Base-by-base conservation (phyloP, 306 rosid genomes). In the Malus sieversii region DNA sequence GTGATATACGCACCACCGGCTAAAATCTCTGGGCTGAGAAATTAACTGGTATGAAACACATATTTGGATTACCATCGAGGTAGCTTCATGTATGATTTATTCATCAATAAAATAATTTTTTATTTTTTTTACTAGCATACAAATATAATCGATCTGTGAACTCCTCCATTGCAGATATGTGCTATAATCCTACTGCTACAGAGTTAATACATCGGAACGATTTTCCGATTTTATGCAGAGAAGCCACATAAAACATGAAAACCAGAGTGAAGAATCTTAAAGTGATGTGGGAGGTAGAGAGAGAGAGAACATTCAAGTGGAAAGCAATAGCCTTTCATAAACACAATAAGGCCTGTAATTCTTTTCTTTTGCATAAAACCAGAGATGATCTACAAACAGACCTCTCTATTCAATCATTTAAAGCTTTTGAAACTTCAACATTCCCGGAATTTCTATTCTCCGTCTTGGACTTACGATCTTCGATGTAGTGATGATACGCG, bases 401-500 rank as follows among this genome's bases (percentile, higher is more conserved):
- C 58, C 19, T 40, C 11, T 10, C 30, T 61, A 33, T 40, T 40
- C 44, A 40, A 40, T 48, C 22, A 10, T 8, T 3, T 19, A 19
- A 70, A 16, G 76, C 71, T 79, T 33, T 15, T 6, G 22, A 10
- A 23, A 10, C 22, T 65, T 67, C 71, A 63, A 44, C 82, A 14
- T 32, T 72, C 6, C 53, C 53, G 8, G 30, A 59, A 4, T 65
- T 32, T 66, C 53, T 53, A 48, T 22, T 20, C 68, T 60, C 55
- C 12, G 30, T 4, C 64, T 67, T 82, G 16, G 75, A 11, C 33
- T 72, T 62, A 1, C 53, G 22, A 60, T 82, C 80, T 2, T 87
- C 88, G 2, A 85, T 84, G 52, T 87, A 75, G 33, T 83, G 79
- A 60, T 89, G 93, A 78, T 89, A 87, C 10, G 52, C 75, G 55